Evolutionary conservation across 2,329 filamentous ascomycete genomes (phyloP).

Genomic region (Elsinoe perseae): DNA sequence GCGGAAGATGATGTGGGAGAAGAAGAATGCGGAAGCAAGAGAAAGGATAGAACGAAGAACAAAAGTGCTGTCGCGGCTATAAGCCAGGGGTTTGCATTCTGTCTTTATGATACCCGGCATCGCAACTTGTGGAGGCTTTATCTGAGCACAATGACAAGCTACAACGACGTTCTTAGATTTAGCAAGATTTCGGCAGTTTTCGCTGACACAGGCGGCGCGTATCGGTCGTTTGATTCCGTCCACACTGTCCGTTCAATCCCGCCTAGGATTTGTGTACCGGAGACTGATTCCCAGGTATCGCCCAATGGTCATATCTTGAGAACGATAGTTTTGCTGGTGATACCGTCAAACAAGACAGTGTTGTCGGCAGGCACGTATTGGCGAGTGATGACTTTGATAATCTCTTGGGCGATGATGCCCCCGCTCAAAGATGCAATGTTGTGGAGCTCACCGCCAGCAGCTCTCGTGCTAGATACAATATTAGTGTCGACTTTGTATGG

Average conservation of each 20-base stretch:
- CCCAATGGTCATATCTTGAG: constrained; percentile 36
- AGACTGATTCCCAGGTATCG: no score
- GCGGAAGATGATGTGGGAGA: constrained; percentile 18
- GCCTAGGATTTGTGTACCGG: no score
- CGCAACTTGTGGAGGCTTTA: not conserved
- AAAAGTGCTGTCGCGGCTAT: not conserved
- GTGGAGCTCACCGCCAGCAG: constrained; percentile 78
- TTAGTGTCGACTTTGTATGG: not conserved
- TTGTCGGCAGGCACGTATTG: constrained; percentile 60
- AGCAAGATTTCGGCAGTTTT: no score
- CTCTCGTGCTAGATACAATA: constrained; percentile 49
- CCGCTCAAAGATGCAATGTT: constrained; percentile 83
- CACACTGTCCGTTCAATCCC: not conserved
- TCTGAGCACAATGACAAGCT: no score
- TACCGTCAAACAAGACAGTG: constrained; percentile 55
- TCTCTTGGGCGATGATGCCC: constrained; percentile 92
- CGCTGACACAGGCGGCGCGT: no score
- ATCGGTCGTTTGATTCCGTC: not conserved
- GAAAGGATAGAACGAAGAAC: not conserved
- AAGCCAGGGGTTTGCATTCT: not conserved
- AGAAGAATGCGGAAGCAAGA: constrained; percentile 16
- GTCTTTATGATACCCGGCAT: not conserved
- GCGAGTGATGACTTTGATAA: constrained; percentile 77
- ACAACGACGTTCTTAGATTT: no score
- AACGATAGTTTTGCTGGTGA: constrained; percentile 48